phyloP scores from a whole-genome alignment of 192 early-diverging fungal genomes.

The Gryganskiella cystojenkinii region DNA sequence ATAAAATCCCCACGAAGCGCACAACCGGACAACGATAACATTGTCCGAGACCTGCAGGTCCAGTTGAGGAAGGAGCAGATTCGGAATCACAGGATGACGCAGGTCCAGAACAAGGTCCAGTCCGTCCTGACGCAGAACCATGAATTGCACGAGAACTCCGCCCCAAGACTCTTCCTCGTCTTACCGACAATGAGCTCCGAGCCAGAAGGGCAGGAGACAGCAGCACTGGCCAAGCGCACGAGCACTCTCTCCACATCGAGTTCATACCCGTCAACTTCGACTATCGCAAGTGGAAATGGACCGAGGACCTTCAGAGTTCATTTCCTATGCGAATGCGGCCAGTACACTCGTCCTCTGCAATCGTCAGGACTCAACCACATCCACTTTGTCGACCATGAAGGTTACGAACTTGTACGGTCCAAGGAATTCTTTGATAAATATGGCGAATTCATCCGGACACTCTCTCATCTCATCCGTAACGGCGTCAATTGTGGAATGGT shows the following conservation, averaged over 20 bases:
- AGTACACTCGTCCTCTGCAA: conserved; percentile 12
- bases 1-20: no score
- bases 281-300: no score
- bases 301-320: conserved; percentile 25
- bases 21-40: no score
- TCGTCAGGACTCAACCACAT: conserved; percentile 29
- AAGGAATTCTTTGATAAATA: conserved; percentile 37
- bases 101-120: conserved; percentile 34
- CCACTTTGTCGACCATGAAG: conserved; percentile 37
- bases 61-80: no score
- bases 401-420: conserved; percentile 25
- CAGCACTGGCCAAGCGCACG: background rate
- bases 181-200: conserved; percentile 13
- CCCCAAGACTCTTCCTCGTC: conserved; percentile 28
- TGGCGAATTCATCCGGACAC: conserved; percentile 21
- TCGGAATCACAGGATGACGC: conserved; percentile 1
- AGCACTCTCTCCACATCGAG: background rate
- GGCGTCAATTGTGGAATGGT: conserved; percentile 26
- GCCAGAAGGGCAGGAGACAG: background rate
- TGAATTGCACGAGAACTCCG: conserved; percentile 28
- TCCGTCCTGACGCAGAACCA: conserved; percentile 27
- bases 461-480: conserved; percentile 26
- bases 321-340: conserved; percentile 37
- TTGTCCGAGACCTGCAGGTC: no score
- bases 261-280: background rate